These are phyloP conservation scores for Trichoderma brevicompactum DNA, from an alignment of 2,329 filamentous ascomycete species.

Conservation along the genomic window DNA sequence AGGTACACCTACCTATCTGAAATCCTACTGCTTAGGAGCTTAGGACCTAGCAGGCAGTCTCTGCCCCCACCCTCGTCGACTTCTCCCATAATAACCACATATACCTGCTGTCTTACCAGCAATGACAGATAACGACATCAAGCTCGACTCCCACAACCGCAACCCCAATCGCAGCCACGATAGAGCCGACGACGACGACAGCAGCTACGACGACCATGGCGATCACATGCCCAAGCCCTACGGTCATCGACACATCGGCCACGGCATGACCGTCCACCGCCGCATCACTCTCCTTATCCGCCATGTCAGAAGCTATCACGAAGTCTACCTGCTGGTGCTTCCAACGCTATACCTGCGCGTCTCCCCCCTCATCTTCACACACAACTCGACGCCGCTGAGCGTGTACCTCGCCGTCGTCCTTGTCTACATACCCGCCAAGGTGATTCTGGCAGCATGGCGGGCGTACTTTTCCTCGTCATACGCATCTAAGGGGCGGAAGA, in stretches of 20 bases:
- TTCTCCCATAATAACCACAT: background rate
- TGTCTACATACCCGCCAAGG: conserved; percentile 25
- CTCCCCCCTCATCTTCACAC: conserved; percentile 27
- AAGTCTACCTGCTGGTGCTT: conserved; percentile 17
- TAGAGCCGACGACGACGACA: background rate
- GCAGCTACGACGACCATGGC: conserved; percentile 6
- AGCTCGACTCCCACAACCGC: conserved; percentile 22
- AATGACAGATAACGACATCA: conserved; percentile 24
- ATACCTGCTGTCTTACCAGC: background rate
- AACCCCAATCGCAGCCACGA: conserved; percentile 23
- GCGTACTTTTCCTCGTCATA: conserved; percentile 14
- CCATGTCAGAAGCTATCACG: conserved; percentile 19
- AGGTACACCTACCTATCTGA: too few relatives aligned
- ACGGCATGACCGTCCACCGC: conserved; percentile 5
- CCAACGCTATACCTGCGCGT: conserved; percentile 27
- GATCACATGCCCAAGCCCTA: background rate
- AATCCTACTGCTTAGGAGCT: too few relatives aligned
- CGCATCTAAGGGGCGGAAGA: conserved; percentile 21
- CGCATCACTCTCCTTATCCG: conserved; percentile 9
- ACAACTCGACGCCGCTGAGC: conserved; percentile 28
- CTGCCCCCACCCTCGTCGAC: conserved; percentile 8
- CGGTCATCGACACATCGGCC: conserved; percentile 6
- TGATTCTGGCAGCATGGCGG: conserved; percentile 20
- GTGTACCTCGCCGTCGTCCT: conserved; percentile 28
- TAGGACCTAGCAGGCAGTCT: background rate